Conservation (phyloP, 805 yeast genomes). For the Candida boidinii region DNA sequence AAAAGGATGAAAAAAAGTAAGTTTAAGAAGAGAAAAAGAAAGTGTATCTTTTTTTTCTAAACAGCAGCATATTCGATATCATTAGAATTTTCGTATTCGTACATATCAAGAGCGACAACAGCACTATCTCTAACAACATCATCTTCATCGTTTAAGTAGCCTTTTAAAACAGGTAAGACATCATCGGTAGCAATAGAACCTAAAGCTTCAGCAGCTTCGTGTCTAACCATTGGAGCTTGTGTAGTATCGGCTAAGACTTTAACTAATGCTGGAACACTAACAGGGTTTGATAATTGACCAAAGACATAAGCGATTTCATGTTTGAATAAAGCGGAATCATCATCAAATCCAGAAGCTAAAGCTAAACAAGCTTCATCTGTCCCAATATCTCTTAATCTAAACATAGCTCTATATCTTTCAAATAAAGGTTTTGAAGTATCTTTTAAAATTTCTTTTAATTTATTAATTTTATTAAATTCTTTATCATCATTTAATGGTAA, state of each 20-base stretch:
- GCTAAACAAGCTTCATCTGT: constrained; percentile 90
- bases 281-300: constrained; percentile 94
- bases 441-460: constrained; percentile 61
- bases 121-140: constrained; percentile 95
- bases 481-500: constrained; percentile 45
- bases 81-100: constrained; percentile 83
- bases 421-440: constrained; percentile 74
- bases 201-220: constrained; percentile 98
- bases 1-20: background rate
- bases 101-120: constrained; percentile 95
- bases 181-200: constrained; percentile 97
- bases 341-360: constrained; percentile 81
- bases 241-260: constrained; percentile 66
- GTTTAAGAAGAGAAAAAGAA: background rate
- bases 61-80: constrained; percentile 67
- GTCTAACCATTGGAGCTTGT: constrained; percentile 99
- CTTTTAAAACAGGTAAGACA: constrained; percentile 78
- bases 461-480: constrained; percentile 49
- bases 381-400: constrained; percentile 91
- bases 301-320: constrained; percentile 98
- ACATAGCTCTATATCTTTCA: constrained; percentile 97
- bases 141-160: constrained; percentile 73
- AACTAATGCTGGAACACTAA: constrained; percentile 78
- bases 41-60: background rate
- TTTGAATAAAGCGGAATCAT: constrained; percentile 87